These are phyloP conservation scores for Eucalyptus grandis DNA, from an alignment of 345 rosid genomes.

Conservation along the genomic window DNA sequence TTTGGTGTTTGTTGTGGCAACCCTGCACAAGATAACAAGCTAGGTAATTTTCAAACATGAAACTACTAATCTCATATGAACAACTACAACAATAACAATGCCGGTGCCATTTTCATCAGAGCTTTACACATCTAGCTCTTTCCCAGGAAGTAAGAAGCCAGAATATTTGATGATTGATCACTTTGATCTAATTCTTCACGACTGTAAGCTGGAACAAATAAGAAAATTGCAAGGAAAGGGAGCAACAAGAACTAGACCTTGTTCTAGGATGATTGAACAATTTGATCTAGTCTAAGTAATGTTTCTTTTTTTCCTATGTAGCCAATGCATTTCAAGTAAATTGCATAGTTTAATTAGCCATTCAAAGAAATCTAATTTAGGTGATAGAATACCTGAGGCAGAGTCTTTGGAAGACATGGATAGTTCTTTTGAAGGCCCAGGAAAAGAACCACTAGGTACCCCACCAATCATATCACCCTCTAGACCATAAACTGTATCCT, in stretches of 20 bases:
- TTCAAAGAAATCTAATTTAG: neutral
- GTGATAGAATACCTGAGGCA: slow-evolving; percentile 8
- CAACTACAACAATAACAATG: neutral
- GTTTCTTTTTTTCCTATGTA: neutral
- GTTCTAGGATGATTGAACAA: neutral
- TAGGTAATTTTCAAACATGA: neutral
- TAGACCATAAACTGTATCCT: slow-evolving; percentile 62
- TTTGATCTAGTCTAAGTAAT: neutral
- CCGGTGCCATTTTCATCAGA: neutral
- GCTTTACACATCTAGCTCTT: neutral
- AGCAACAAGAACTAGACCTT: neutral
- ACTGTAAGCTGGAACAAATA: neutral
- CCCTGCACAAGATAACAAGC: slow-evolving; percentile 14
- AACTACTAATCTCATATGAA: neutral
- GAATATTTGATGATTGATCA: neutral
- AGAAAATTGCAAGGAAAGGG: neutral
- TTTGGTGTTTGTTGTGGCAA: slow-evolving; percentile 20
- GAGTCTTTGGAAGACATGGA: slow-evolving; percentile 32
- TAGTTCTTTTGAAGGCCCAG: slow-evolving; percentile 42
- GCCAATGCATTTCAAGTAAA: neutral
- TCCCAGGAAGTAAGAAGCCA: neutral
- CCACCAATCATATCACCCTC: slow-evolving; percentile 89
- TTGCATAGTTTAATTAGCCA: neutral
- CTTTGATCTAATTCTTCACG: neutral
- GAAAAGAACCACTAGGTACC: slow-evolving; percentile 34